Base-by-base conservation (phyloP, 768 basidiomycete species). In the Mycena venus region DNA sequence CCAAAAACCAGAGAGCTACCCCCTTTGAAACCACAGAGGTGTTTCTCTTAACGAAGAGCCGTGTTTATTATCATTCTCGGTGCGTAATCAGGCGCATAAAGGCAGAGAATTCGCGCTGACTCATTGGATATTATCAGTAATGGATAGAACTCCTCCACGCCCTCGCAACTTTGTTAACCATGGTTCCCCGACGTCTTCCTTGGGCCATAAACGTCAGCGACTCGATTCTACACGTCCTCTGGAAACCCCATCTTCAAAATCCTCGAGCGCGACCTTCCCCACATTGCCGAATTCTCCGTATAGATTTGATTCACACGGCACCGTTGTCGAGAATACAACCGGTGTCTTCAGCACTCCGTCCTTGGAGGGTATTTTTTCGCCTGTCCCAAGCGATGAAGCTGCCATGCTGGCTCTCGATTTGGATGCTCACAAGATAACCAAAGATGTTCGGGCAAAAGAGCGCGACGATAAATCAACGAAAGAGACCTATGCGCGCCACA, bases 331-430 rank as follows among this genome's bases (percentile, higher is more conserved):
- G 9, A 44, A 25, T 6, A 29, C 23, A n/a, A 10, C 38, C n/a
- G 17, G 4, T 8, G 25, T 59, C 15, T 10, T 32, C n/a, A 23
- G 17, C 10, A 36, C 32, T 2, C 58, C 36, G 21, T 38, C 58
- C 34, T 38, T 38, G 36, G 34, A 25, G n/a, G 17, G 32, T 5
- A 29, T 59, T 3, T 42, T 44, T 25, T 32, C 34, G 6, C 19
- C n/a, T 10, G 9, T 38, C 5, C 40, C n/a, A 25, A 62, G 23
- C 27, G 40, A 21, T 29, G 40, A 11, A 7, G 60, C 60, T 23
- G 60, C 60, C 38, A 42, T 62, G 60, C 60, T 62, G n/a, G 60
- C 60, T 15, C 15, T 62, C 10, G 60, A 62, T 31, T 36, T 34
- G 3, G 40, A 62, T 62, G 40, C n/a, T n/a, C n/a, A n/a, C n/a